Conservation (phyloP, 176 grass and related monocot genomes). For the Oryza australiensis region DNA sequence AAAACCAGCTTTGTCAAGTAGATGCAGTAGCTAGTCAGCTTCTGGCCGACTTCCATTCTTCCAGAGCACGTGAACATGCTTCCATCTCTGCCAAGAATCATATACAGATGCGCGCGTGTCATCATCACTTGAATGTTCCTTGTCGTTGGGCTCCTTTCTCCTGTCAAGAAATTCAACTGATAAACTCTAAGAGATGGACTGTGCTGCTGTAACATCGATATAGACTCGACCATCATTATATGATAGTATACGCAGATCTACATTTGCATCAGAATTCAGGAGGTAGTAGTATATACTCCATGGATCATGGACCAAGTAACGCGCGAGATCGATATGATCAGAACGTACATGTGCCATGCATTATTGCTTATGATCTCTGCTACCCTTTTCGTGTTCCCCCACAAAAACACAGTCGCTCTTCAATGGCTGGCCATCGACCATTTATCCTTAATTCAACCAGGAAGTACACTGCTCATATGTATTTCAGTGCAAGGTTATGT, state of each 20-base stretch:
- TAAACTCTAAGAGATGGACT: not conserved
- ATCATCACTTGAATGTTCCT: constrained; percentile 26
- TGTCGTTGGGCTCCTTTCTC: constrained; percentile 2
- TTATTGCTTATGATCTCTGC: not conserved
- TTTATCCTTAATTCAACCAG: not conserved
- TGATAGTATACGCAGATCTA: not conserved
- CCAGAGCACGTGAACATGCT: not conserved
- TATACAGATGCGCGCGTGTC: not conserved
- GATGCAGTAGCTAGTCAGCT: not conserved
- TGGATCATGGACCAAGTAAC: not conserved
- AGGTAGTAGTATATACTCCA: not conserved
- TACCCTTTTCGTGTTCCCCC: not conserved
- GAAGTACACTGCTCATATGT: not conserved
- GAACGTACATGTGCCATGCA: not conserved
- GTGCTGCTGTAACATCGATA: not conserved
- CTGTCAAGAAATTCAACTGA: not conserved
- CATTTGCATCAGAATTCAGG: not conserved
- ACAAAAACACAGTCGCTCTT: not conserved
- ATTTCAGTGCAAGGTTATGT: not conserved
- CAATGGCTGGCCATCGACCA: not conserved
- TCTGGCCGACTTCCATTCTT: not conserved
- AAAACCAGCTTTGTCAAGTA: not conserved
- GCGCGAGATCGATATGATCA: not conserved
- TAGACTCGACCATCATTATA: not conserved
- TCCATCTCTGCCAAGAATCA: not conserved